Percentiles rank a stretch among this genome's conserved stretches.
Evolutionary conservation across 2,329 filamentous ascomycete species (phyloP).

Genomic region (Alternaria hordeiaustralica): DNA sequence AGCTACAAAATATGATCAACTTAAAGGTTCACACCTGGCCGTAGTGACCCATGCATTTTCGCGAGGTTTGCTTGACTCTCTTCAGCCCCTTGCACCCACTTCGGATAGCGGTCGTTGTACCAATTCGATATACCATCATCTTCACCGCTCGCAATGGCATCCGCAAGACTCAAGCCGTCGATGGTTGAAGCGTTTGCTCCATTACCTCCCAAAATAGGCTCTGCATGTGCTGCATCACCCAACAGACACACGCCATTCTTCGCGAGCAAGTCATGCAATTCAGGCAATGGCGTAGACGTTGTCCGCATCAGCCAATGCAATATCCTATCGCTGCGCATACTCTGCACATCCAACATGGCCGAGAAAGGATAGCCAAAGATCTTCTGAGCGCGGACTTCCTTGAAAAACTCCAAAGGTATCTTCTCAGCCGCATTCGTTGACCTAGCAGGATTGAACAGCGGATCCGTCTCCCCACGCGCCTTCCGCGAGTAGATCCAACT

Average conservation of each 20-base stretch:
- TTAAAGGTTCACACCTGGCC: not conserved
- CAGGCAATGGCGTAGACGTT: slow-evolving; percentile 18
- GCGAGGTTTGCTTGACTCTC: not conserved
- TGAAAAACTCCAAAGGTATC: slow-evolving; percentile 46
- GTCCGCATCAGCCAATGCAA: slow-evolving; percentile 54
- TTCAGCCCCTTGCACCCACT: not conserved
- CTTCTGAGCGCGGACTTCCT: slow-evolving; percentile 37
- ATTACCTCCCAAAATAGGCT: slow-evolving; percentile 50
- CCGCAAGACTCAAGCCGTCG: slow-evolving; percentile 45
- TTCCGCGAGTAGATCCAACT: slow-evolving; percentile 52
- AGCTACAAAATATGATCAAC: not conserved
- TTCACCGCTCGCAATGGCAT: not conserved
- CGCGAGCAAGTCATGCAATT: slow-evolving; percentile 24
- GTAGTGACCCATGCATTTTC: not conserved
- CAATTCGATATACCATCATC: not conserved
- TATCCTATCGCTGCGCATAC: slow-evolving; percentile 43
- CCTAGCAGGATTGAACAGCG: slow-evolving; percentile 45
- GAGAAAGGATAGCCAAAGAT: slow-evolving; percentile 39
- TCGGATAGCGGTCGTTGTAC: not conserved
- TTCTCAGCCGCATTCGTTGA: slow-evolving; percentile 37
- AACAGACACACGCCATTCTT: slow-evolving; percentile 20
- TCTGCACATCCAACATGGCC: slow-evolving; percentile 40
- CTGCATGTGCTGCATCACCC: slow-evolving; percentile 51
- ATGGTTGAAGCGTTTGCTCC: slow-evolving; percentile 51
- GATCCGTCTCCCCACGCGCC: slow-evolving; percentile 32